phyloP scores from a whole-genome alignment of 768 basidiomycete species.

The Boletus barrowsii region DNA sequence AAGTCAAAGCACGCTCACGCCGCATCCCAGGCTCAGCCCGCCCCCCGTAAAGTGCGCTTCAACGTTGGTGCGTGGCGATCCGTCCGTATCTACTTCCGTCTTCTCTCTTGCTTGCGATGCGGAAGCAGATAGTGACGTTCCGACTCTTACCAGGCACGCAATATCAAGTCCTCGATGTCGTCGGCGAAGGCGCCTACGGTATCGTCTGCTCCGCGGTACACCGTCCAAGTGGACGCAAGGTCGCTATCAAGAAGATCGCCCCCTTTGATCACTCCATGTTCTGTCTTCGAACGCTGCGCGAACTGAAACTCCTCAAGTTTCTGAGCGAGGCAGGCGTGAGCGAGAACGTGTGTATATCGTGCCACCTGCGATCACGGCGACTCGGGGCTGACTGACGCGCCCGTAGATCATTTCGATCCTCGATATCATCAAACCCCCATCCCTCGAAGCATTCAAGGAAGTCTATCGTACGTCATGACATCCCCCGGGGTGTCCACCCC shows the following conservation, averaged over 20 bases:
- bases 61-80: conserved; percentile 61
- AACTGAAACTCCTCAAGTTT: conserved; percentile 81
- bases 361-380: neutral
- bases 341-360: conserved; percentile 62
- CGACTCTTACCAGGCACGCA: conserved; percentile 51
- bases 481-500: neutral
- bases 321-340: conserved; percentile 84
- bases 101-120: neutral
- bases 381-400: neutral
- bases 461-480: conserved; percentile 60
- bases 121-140: neutral
- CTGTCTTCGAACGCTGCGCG: conserved; percentile 85
- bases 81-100: neutral
- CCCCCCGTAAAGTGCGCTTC: conserved; percentile 83
- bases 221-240: conserved; percentile 80
- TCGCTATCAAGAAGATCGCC: conserved; percentile 95
- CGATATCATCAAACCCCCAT: conserved; percentile 81
- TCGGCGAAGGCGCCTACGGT: conserved; percentile 91
- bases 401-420: conserved; percentile 82
- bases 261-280: conserved; percentile 97
- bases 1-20: conserved; percentile 48
- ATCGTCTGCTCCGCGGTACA: conserved; percentile 94
- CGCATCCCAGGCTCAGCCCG: conserved; percentile 43
- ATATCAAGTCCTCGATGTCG: conserved; percentile 83
- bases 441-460: conserved; percentile 82